phyloP scores from a whole-genome alignment of 1,139 yeast species.

The Saccharomyces hybrid region DNA sequence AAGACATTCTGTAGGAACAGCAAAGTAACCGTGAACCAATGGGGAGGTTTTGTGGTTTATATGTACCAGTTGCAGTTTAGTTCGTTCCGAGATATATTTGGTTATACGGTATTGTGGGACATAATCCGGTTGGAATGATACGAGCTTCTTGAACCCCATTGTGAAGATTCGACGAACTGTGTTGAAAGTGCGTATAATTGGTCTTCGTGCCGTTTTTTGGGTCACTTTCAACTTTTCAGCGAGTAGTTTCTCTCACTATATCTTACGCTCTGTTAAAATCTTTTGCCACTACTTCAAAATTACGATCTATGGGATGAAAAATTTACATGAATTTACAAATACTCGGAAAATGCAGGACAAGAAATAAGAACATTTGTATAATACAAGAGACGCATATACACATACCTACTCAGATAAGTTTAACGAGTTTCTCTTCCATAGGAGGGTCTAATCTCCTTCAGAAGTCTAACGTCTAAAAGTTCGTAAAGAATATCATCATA shows the following conservation, averaged over 20 bases:
- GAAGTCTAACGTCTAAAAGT: slow-evolving; percentile 35
- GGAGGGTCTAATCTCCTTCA: slow-evolving; percentile 15
- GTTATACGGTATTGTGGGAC: slow-evolving; percentile 32
- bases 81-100: slow-evolving; percentile 39
- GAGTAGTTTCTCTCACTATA: not conserved
- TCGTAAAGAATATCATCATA: slow-evolving; percentile 27
- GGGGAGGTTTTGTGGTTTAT: slow-evolving; percentile 75
- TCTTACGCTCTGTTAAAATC: not conserved
- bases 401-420: slow-evolving; percentile 11
- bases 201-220: not conserved
- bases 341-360: not conserved
- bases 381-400: not conserved
- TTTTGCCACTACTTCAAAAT: not conserved
- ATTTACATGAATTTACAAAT: not conserved
- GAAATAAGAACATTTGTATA: not conserved
- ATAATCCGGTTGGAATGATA: slow-evolving; percentile 31
- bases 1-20: slow-evolving; percentile 86
- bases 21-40: slow-evolving; percentile 84
- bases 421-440: slow-evolving; percentile 13
- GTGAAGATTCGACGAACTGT: slow-evolving; percentile 1
- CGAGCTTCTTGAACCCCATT: slow-evolving; percentile 25
- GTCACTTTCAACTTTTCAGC: not conserved
- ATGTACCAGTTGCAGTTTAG: slow-evolving; percentile 76
- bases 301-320: not conserved
- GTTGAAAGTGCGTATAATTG: slow-evolving; percentile 3